Evolutionary conservation across 495 filamentous ascomycete species (phyloP).

Genomic region (Cladorrhinum samala): DNA sequence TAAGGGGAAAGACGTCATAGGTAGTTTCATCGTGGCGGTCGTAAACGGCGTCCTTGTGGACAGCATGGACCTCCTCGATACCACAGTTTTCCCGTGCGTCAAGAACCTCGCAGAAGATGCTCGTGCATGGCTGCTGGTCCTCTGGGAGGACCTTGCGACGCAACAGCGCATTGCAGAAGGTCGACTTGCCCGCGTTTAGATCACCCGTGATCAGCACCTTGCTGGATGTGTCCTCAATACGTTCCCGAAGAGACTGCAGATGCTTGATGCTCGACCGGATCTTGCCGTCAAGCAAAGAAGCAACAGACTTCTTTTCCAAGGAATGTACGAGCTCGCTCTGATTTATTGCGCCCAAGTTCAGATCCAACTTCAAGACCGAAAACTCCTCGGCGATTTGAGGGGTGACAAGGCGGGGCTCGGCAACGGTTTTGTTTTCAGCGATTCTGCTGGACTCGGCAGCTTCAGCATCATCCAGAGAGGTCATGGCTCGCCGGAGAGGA

Average conservation of each 20-base stretch:
- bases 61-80: conserved; percentile 90
- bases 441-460: conserved; percentile 68
- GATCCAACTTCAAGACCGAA: conserved; percentile 85
- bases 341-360: conserved; percentile 79
- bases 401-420: conserved; percentile 72
- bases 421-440: conserved; percentile 48
- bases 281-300: conserved; percentile 84
- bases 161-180: conserved; percentile 93
- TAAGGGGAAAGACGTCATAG: conserved; percentile 75
- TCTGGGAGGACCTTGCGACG: conserved; percentile 90
- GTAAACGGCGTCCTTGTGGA: conserved; percentile 73
- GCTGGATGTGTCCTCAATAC: conserved; percentile 95
- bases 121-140: conserved; percentile 98
- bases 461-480: conserved; percentile 56
- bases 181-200: conserved; percentile 95
- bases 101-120: conserved; percentile 95
- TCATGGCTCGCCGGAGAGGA: conserved; percentile 67
- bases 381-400: conserved; percentile 95
- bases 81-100: conserved; percentile 86
- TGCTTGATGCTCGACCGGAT: conserved; percentile 91
- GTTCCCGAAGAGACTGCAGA: conserved; percentile 74
- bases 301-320: conserved; percentile 86
- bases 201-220: conserved; percentile 98
- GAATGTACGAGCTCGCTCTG: conserved; percentile 94
- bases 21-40: conserved; percentile 88